Evolutionary conservation across 2,329 filamentous ascomycete species (phyloP), one percentile per base, ranked within the genome.

Genomic region (Hypoxylon sp.): DNA sequence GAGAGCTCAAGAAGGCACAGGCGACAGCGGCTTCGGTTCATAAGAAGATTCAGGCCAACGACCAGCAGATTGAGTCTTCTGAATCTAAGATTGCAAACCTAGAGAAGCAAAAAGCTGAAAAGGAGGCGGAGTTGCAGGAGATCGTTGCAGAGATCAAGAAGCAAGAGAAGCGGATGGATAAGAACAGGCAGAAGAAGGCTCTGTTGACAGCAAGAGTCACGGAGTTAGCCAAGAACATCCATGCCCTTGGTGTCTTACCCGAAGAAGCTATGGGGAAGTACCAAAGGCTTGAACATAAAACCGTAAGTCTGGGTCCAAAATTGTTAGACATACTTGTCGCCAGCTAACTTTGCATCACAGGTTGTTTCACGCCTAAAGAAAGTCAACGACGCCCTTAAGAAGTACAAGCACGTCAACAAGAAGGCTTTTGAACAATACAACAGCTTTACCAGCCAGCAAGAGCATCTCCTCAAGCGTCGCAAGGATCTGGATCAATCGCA

Each of bases 371-470:
- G 91, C 63, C 88, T 98, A 25, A 94, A 96, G 82, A 97, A 95
- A 77, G 94, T 95, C 76, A 97, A 97, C 71, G 93, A 97, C 74
- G 90, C 92, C 0, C 85, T 98, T 61, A 98, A 98, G 83, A 97
- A 98, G 79, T 98, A 96, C 83, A 94, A 94, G 61, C 94, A 98
- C 76, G 95, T 99, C 82, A 99, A 99, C 88, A 99, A 98, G 84
- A 98, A 99, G 83, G 96, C 96, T 0, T 97, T 98, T 78, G 97
- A 99, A 81, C 96, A 99, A 80, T 99, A 98, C 84, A 97, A 95
- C 83, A 97, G 91, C 82, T 99, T 98, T 79, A 98, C 95, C 6
- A 92, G 91, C 56, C 94, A 98, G 81, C 92, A 97, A 64, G 95
- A 97, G 69, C 91, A 92, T 22, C 86, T 99, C 17, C 92, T 92